Evolutionary conservation across 192 early-diverging fungal species (phyloP).

Genomic region (Funneliformis mosseae): DNA sequence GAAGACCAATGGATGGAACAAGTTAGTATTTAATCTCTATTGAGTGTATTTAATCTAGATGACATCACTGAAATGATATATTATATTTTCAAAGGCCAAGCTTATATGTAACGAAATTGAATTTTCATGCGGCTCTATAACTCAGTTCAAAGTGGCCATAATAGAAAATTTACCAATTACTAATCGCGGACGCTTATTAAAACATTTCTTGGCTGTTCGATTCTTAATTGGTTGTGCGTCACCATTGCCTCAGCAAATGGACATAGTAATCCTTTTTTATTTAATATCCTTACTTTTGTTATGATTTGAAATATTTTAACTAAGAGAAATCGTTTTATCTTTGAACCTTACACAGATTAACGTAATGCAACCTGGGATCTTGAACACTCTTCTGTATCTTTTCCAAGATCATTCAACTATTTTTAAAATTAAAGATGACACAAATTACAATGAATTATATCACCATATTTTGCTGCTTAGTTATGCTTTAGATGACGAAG

Average conservation of each 20-base stretch:
- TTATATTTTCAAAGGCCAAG: not conserved
- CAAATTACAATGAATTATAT: slow-evolving; percentile 24
- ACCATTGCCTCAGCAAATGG: not conserved
- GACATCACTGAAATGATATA: not conserved
- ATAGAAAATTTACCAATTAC: slow-evolving; percentile 12
- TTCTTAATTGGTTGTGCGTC: not conserved
- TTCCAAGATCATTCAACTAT: not conserved
- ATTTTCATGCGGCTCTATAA: not conserved
- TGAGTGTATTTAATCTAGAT: not conserved
- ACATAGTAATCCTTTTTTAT: not conserved
- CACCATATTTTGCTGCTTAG: not conserved
- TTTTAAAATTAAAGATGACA: slow-evolving; percentile 17
- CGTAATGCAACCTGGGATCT: not conserved
- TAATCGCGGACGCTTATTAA: slow-evolving; percentile 7
- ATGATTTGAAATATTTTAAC: not conserved
- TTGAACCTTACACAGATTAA: not conserved
- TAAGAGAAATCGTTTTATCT: not conserved
- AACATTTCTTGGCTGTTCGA: not conserved
- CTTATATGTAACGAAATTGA: slow-evolving; percentile 24
- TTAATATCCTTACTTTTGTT: not conserved
- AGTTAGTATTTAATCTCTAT: slow-evolving; percentile 10
- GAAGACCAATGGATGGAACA: slow-evolving; percentile 18
- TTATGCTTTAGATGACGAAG: slow-evolving; percentile 10
- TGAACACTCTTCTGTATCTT: not conserved
- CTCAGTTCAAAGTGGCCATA: slow-evolving; percentile 7